A percentile compares a stretch with the other conserved stretches of the same genome.
Conservation (phyloP, 257 asterid species). For the Coffea canephora region DNA sequence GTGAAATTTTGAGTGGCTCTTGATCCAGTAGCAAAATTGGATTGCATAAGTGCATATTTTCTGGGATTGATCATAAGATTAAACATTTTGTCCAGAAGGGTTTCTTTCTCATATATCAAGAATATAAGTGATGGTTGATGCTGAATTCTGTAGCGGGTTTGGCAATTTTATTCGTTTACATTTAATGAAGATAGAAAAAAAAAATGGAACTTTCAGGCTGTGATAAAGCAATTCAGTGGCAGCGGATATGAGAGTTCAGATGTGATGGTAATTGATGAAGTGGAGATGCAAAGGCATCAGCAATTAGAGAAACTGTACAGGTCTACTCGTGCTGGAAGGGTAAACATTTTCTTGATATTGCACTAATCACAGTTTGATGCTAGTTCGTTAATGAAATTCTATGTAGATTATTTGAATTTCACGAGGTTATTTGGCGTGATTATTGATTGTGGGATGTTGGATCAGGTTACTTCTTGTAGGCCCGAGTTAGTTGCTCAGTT, state of each 20-base stretch:
- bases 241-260: slow-evolving; percentile 93
- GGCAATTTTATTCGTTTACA: not conserved
- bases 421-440: not conserved
- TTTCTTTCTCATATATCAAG: not conserved
- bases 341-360: slow-evolving; percentile 25
- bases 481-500: not conserved
- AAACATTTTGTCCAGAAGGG: not conserved
- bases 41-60: not conserved
- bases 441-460: not conserved
- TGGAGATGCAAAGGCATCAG: slow-evolving; percentile 87
- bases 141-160: not conserved
- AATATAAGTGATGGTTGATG: too few relatives aligned
- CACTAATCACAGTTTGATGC: not conserved
- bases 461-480: not conserved
- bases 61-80: not conserved
- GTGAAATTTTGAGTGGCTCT: not conserved
- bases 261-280: slow-evolving; percentile 82
- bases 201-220: slow-evolving; percentile 54
- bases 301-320: slow-evolving; percentile 82
- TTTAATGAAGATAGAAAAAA: not conserved
- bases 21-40: not conserved
- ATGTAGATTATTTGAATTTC: not conserved
- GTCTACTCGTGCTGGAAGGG: slow-evolving; percentile 93
- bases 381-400: not conserved
- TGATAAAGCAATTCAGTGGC: slow-evolving; percentile 84